Evolutionary conservation across 352 stramenopile genomes (phyloP), one percentile per base, ranked within the genome.

Genomic region (Blastocystis sp.): DNA sequence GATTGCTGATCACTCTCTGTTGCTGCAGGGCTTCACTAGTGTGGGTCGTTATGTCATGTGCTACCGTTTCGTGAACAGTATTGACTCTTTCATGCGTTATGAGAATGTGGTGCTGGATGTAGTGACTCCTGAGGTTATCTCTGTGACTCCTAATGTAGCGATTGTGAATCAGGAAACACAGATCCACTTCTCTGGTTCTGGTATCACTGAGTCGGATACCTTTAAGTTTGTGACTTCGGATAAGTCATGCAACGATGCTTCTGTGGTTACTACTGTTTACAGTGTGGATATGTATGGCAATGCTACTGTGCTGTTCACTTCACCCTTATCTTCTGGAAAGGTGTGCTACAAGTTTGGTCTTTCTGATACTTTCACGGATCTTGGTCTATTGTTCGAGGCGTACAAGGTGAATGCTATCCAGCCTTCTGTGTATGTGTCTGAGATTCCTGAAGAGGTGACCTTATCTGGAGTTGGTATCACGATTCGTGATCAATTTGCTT

Each of bases 331-430:
- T 62, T 68, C 73, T 30, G 73, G 73, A 17, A 84, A 84, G 73
- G 73, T 84, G 51, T 84, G 73, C 73, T 84, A 84, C 73, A 58
- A 40, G 17, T 84, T 62, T 15, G 73, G 73, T 30, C 33, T 84
- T 44, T 40, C 30, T 17, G 30, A 33, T 22, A 54, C 48, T 15
- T 84, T 66, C 51, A 48, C 59, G n/a, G 73, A 84, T 57, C 19
- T 64, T 17, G 48, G 48, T 22, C 73, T 84, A 9, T 42, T 84
- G 51, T 84, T 84, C 48, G 73, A 84, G 73, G 73, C 68, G 27
- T 84, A 84, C 15, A 66, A 40, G 42, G 59, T 84, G 27, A 40
- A 33, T 35, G 54, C 48, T 6, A 68, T 84, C 1, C 44, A 84
- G 30, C 73, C 73, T 27, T 42, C 48, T 22, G 51, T 27, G 48